phyloP scores from a whole-genome alignment of 352 stramenopile species.

The Pseudoperonospora humuli region DNA sequence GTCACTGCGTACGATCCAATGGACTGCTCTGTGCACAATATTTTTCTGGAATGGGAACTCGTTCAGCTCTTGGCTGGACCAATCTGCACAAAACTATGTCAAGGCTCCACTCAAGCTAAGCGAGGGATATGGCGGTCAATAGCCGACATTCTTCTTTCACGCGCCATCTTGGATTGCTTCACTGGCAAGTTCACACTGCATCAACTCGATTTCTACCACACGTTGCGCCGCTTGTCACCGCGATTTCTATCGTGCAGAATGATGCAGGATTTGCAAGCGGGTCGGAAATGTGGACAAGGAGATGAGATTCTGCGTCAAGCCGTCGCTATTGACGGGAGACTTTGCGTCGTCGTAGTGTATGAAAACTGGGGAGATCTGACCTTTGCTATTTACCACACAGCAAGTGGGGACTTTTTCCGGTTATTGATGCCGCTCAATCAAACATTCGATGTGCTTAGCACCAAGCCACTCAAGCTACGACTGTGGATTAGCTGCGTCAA shows the following conservation, averaged over 20 bases:
- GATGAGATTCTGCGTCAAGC: constrained; percentile 67
- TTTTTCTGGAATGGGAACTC: constrained; percentile 70
- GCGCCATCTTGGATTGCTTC: constrained; percentile 66
- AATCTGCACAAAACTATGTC: constrained; percentile 8
- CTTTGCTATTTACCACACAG: constrained; percentile 45
- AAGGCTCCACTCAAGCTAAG: constrained; percentile 10
- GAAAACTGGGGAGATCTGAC: constrained; percentile 78
- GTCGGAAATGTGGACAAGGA: constrained; percentile 56
- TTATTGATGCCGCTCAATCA: constrained; percentile 27
- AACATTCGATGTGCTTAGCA: constrained; percentile 27
- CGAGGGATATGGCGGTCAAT: constrained; percentile 16
- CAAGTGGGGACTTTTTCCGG: constrained; percentile 23
- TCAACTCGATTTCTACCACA: constrained; percentile 68
- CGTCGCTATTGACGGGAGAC: constrained; percentile 28
- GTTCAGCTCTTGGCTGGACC: constrained; percentile 40
- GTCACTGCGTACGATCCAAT: constrained; percentile 50
- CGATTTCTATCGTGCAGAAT: constrained; percentile 51
- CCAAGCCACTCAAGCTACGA: constrained; percentile 39
- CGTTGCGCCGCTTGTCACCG: constrained; percentile 35
- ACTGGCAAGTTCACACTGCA: constrained; percentile 57
- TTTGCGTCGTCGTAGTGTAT: constrained; percentile 51
- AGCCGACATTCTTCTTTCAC: constrained; percentile 40
- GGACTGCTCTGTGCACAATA: constrained; percentile 26
- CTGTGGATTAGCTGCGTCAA: constrained; percentile 67
- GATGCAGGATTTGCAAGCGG: constrained; percentile 45